Percentiles rank a stretch among this genome's conserved stretches.
phyloP scores from a whole-genome alignment of 2,329 filamentous ascomycete species.

The Pyricularia pennisetigena region DNA sequence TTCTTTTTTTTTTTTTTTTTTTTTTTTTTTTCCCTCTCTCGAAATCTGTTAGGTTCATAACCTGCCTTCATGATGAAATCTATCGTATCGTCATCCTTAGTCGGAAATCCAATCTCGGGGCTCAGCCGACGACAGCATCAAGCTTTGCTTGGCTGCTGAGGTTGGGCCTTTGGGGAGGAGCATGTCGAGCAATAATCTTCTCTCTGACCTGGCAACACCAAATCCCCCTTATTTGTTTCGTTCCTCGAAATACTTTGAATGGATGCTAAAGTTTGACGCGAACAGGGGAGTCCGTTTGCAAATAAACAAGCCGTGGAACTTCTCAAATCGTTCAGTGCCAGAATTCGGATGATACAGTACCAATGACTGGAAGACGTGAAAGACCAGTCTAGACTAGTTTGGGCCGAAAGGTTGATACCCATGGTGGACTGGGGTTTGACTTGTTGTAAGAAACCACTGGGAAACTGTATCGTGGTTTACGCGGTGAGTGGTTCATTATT shows the following conservation, averaged over 20 bases:
- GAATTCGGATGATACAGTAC: background rate
- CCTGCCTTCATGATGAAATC: constrained; percentile 63
- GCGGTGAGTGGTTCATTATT: too few relatives aligned
- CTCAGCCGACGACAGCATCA: background rate
- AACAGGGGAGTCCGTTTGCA: background rate
- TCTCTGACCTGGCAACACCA: constrained; percentile 27
- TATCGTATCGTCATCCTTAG: constrained; percentile 95
- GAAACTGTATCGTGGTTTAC: too few relatives aligned
- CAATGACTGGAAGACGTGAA: background rate
- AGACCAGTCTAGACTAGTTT: too few relatives aligned
- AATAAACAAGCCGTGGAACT: background rate
- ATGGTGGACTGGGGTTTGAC: background rate
- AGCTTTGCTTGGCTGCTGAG: background rate
- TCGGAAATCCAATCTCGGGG: constrained; percentile 44
- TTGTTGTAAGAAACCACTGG: background rate
- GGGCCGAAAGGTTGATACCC: background rate
- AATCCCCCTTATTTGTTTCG: background rate
- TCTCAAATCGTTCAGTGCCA: background rate
- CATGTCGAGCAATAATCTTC: constrained; percentile 38
- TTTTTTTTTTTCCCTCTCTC: too few relatives aligned
- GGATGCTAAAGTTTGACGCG: background rate
- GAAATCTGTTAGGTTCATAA: constrained; percentile 3
- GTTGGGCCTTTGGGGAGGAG: constrained; percentile 14
- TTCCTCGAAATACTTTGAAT: background rate
- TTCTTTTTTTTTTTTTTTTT: too few relatives aligned